phyloP scores from a whole-genome alignment of 352 stramenopile genomes.

The Globisporangium middletonii region DNA sequence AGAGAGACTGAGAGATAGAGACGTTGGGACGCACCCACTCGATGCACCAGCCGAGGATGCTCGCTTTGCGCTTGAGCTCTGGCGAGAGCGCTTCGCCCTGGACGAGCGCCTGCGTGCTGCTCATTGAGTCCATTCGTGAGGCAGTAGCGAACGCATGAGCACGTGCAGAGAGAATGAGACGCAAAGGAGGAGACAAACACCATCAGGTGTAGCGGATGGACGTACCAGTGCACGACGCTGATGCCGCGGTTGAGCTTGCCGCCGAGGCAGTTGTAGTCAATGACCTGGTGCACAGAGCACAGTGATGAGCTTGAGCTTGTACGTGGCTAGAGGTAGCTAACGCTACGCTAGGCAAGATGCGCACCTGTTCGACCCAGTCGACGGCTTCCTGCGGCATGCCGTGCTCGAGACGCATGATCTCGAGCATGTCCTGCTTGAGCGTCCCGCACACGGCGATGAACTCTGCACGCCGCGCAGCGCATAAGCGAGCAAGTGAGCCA shows the following conservation, averaged over 20 bases:
- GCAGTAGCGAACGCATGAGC: background rate
- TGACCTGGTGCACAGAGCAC: conserved; percentile 27
- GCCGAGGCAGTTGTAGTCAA: conserved; percentile 97
- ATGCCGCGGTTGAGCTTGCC: conserved; percentile 98
- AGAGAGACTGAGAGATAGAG: background rate
- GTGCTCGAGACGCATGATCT: conserved; percentile 55
- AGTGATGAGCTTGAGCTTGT: too few relatives aligned
- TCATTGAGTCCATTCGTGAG: background rate
- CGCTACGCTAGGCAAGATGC: background rate
- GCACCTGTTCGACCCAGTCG: conserved; percentile 63
- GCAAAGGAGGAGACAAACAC: background rate
- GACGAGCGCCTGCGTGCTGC: conserved; percentile 57
- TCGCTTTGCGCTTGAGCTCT: conserved; percentile 79
- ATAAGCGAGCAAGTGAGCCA: too few relatives aligned
- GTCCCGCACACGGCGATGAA: conserved; percentile 69
- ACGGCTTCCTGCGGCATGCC: conserved; percentile 72
- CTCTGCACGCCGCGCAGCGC: conserved; percentile 28
- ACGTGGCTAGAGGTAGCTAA: background rate
- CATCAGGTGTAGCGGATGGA: background rate
- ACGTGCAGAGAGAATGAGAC: background rate
- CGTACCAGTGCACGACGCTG: conserved; percentile 90
- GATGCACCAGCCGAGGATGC: conserved; percentile 97
- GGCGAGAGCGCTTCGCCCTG: conserved; percentile 39
- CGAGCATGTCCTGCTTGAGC: conserved; percentile 76
- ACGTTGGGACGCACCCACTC: conserved; percentile 81